Evolutionary conservation across 495 filamentous ascomycete genomes (phyloP), one percentile per base, ranked within the genome.

Genomic region (Glarea lozoyensis): DNA sequence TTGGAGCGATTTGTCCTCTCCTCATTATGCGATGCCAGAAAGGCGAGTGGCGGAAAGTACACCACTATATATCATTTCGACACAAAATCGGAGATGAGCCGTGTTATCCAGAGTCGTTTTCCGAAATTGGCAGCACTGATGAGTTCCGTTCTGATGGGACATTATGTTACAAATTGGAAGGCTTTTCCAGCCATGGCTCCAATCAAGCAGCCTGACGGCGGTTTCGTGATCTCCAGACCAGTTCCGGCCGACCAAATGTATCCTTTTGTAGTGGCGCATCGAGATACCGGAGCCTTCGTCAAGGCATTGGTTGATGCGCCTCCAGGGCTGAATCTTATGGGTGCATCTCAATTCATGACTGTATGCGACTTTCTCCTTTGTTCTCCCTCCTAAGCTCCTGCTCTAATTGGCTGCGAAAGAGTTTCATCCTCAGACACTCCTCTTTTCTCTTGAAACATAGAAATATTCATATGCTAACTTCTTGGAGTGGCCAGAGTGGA

Each of bases 1-100:
- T 52, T 75, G 11, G 61, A 73, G 35, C 55, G 69, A 22, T 60
- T 76, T 39, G 50, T 72, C 15, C 59, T 56, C 43, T 63, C 57
- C n/a, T 53, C 56, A 3, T 46, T 73, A 10, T 47, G 54, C 6
- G 54, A 65, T 49, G 50, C 54, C 22, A 58, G 23, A 0, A 59
- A 65, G 49, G 31, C 50, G 24, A 57, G 45, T 34, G 43, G 46
- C 4, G 65, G 65, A 6, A 60, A 60, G 46, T 60, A 63, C 32
- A 30, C 35, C 11, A 45, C 63, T 35, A 53, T 66, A 9, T 58
- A 58, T 23, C 64, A 67, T 42, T 68, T 68, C 33, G 63, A 69
- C 35, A 49, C 50, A 2, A 68, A 69, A 16, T 38, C 43, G 21
- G 19, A 35, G 12, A 30, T 36, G 9, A 24, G 20, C 30, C 30